phyloP scores from a whole-genome alignment of 805 yeast genomes.

The Metschnikowia rubicola region DNA sequence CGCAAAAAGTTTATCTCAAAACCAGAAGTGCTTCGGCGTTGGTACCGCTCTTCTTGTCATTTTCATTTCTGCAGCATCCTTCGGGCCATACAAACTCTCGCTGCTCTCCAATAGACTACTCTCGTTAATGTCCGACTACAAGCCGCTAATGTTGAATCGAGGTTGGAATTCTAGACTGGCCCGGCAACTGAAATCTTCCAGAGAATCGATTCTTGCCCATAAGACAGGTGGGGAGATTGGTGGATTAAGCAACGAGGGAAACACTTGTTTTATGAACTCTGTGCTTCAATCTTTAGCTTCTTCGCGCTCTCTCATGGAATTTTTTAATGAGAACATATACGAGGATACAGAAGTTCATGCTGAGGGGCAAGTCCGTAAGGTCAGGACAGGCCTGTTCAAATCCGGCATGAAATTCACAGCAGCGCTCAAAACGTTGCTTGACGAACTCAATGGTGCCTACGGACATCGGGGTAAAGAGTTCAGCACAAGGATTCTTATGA shows the following conservation, averaged over 20 bases:
- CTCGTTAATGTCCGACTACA: constrained; percentile 6
- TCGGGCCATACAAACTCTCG: constrained; percentile 2
- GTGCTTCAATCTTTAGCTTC: constrained; percentile 83
- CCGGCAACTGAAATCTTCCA: constrained; percentile 12
- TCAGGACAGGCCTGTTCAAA: constrained; percentile 20
- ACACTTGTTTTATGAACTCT: constrained; percentile 92
- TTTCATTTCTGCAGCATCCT: constrained; percentile 3
- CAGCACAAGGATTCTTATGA: constrained; percentile 57
- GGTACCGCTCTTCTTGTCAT: constrained; percentile 11
- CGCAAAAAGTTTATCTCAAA: background rate
- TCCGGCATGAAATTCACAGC: constrained; percentile 46
- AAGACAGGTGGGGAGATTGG: constrained; percentile 73
- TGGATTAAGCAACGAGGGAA: constrained; percentile 86
- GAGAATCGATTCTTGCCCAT: constrained; percentile 40
- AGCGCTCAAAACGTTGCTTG: constrained; percentile 50
- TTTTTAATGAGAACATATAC: constrained; percentile 44
- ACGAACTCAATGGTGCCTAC: constrained; percentile 55
- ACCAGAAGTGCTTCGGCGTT: constrained; percentile 6
- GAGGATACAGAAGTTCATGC: constrained; percentile 27
- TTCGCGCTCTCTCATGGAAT: constrained; percentile 55
- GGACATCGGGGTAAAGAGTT: constrained; percentile 55
- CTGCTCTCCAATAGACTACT: constrained; percentile 3
- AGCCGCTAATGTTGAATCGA: constrained; percentile 3
- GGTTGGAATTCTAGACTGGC: constrained; percentile 2
- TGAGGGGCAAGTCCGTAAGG: constrained; percentile 11